Conservation (phyloP, 164 flowering plant species). For the Platanus orientalis region DNA sequence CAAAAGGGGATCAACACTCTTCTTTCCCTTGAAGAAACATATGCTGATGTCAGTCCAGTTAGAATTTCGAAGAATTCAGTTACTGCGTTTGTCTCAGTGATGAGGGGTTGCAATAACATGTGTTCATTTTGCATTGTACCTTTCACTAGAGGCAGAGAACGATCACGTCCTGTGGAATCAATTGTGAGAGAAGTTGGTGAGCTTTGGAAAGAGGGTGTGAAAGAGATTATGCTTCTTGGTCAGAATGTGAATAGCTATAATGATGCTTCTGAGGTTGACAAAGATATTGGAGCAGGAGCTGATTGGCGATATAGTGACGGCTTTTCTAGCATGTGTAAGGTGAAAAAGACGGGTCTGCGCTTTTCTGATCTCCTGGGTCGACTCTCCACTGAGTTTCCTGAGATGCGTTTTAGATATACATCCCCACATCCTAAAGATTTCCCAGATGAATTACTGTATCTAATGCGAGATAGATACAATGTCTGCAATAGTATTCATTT, state of each 20-base stretch:
- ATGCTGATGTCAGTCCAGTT: conserved; percentile 93
- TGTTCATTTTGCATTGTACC: conserved; percentile 98
- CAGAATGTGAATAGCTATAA: conserved; percentile 98
- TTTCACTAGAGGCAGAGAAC: conserved; percentile 90
- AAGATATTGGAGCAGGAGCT: conserved; percentile 51
- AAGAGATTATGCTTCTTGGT: conserved; percentile 91
- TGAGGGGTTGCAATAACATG: conserved; percentile 99
- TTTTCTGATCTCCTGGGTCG: conserved; percentile 87
- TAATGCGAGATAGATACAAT: conserved; percentile 85
- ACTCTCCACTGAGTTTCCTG: conserved; percentile 78
- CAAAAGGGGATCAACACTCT: conserved; percentile 97
- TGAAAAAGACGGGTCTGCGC: conserved; percentile 73
- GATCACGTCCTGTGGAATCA: conserved; percentile 96
- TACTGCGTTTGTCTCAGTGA: conserved; percentile 88
- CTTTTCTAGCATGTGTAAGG: conserved; percentile 78
- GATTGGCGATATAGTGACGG: conserved; percentile 85
- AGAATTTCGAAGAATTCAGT: conserved; percentile 77
- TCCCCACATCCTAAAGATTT: conserved; percentile 98
- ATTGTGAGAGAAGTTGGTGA: conserved; percentile 86
- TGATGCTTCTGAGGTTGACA: conserved; percentile 61
- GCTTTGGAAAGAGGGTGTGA: conserved; percentile 81
- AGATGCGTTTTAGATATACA: conserved; percentile 94
- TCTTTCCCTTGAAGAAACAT: conserved; percentile 97
- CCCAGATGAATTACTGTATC: conserved; percentile 79
- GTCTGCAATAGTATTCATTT: conserved; percentile 87